Conservation (phyloP, 257 asterid genomes). For the Capsicum rhomboideum region DNA sequence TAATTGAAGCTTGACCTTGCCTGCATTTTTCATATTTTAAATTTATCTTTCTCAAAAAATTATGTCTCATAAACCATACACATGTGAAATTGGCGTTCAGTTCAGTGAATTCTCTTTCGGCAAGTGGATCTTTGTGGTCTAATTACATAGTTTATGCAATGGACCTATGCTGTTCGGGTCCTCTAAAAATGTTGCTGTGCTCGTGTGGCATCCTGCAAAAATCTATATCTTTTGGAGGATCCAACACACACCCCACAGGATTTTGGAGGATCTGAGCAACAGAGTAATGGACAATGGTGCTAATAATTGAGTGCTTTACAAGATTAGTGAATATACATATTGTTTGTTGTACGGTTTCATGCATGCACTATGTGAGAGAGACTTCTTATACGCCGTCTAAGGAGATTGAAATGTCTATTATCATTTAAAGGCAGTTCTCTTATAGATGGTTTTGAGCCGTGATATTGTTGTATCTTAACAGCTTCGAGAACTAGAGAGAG, state of each 20-base stretch:
- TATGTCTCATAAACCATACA: not conserved
- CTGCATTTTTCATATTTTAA: not conserved
- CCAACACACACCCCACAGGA: not conserved
- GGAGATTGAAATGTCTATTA: not conserved
- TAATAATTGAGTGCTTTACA: not conserved
- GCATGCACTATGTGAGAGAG: not conserved
- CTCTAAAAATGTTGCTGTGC: not conserved
- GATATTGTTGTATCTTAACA: slow-evolving; percentile 12
- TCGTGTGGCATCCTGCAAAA: not conserved
- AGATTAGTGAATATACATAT: not conserved
- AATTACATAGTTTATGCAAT: not conserved
- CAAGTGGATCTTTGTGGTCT: not conserved
- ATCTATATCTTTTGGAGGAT: not conserved
- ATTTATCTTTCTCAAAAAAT: not conserved
- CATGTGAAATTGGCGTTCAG: not conserved
- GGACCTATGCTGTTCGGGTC: not conserved
- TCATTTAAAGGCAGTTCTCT: not conserved
- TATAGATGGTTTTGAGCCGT: not conserved
- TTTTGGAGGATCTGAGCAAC: not conserved
- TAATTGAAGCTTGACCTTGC: not conserved
- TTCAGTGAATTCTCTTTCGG: not conserved
- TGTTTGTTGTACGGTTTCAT: not conserved
- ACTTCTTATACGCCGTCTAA: not conserved
- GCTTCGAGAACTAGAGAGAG: slow-evolving; percentile 95
- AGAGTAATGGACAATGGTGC: not conserved